Base-by-base conservation (phyloP, 2,329 filamentous ascomycete genomes). In the Aspergillus calidoustus region DNA sequence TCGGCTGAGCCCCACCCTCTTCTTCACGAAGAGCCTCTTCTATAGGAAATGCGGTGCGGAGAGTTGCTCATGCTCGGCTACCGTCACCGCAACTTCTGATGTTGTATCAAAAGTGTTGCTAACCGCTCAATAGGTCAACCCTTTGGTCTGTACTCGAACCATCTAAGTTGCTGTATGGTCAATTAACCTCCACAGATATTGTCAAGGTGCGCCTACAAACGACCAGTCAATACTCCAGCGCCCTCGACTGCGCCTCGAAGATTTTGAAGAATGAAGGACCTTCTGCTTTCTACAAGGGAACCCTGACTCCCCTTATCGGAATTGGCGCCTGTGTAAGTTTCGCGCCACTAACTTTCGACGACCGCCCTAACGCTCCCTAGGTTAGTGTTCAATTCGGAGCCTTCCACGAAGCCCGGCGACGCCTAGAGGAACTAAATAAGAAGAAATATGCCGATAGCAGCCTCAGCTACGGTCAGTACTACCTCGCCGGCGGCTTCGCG, bases 131-230 rank as follows among this genome's bases (percentile, higher is more conserved):
- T 68, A 88, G 86, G 87, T 66, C 87, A 89, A 77, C 87, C 87
- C 15, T 89, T 89, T 70, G 87, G 86, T 87, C 82, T 74, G 80
- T 75, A 59, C 30, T 48, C 46, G 38, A 51, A 23, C 51, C 44
- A 44, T 8, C 23, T 13, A 57, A 6, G 44, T 25, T 30, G 38
- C 50, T 13, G 28, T 17, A 54, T 25, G 15, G 11, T 25, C 54
- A 56, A 70, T 69, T 64, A 62, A 62, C 51, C 50, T 50, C 48
- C 25, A 51, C 71, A 87, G 94, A 97, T 83, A 98, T 97, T 67
- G 90, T 99, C 82, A 99, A 99, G 82, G 95, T 99, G 72, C 91
- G 95, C 59, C 86, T 99, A 53, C 95, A 99, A 79, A 99, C 95
- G 17, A 91, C 90, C 57, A 88, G 85, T 23, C 86, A 91, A 69